Conservation (phyloP, 768 basidiomycete species). For the Leccinum longicurvipes region DNA sequence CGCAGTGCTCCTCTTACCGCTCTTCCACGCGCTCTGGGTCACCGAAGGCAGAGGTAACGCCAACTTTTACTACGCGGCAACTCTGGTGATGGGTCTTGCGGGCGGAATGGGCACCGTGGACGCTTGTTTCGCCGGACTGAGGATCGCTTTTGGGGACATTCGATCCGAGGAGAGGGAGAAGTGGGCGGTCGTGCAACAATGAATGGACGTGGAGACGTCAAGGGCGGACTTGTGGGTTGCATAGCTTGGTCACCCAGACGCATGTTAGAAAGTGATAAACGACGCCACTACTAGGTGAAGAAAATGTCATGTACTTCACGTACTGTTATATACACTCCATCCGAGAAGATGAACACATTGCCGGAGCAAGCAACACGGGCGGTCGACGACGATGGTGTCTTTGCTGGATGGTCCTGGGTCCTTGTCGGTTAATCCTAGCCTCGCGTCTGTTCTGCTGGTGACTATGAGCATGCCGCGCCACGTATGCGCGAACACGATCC, state of each 20-base stretch:
- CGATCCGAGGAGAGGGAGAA: conserved; percentile 37
- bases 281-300: no score
- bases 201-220: background rate
- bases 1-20: conserved; percentile 78
- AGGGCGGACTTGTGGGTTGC: background rate
- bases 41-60: conserved; percentile 91
- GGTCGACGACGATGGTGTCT: no score
- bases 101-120: conserved; percentile 84
- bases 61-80: conserved; percentile 97
- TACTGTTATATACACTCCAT: no score
- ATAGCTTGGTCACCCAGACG: background rate
- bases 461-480: no score
- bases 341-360: no score
- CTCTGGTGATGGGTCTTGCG: conserved; percentile 87
- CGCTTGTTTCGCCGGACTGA: conserved; percentile 77
- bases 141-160: conserved; percentile 61
- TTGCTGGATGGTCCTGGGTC: no score
- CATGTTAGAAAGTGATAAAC: no score
- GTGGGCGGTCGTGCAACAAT: conserved; percentile 31
- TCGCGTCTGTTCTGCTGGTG: no score
- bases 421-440: no score
- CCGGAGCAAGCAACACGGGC: no score
- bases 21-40: conserved; percentile 92
- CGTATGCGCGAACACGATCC: no score
- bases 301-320: no score